Percentiles rank a stretch among this genome's conserved stretches.
These are phyloP conservation scores for Amanita rimosa DNA, from an alignment of 768 basidiomycete species.

Conservation along the genomic window DNA sequence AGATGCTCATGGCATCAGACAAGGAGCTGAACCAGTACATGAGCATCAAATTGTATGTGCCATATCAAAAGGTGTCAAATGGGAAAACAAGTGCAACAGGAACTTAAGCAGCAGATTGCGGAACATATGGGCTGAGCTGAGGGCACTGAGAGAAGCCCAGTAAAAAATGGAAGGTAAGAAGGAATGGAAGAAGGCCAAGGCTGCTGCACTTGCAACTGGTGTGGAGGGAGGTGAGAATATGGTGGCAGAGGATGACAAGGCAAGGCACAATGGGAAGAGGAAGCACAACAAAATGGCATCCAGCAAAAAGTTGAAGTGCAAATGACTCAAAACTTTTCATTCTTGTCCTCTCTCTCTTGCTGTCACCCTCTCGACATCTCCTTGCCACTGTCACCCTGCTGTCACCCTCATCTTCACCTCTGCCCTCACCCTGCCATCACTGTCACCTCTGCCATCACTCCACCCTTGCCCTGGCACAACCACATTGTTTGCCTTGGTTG, in stretches of 20 bases:
- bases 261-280: slow-evolving; percentile 17
- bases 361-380: too few species aligned
- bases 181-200: slow-evolving; percentile 46
- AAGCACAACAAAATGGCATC: slow-evolving; percentile 6
- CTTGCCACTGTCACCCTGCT: too few species aligned
- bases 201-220: slow-evolving; percentile 8
- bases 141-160: slow-evolving; percentile 15
- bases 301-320: neutral
- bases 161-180: slow-evolving; percentile 64
- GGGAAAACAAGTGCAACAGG: slow-evolving; percentile 54
- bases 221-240: slow-evolving; percentile 3
- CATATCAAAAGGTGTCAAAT: slow-evolving; percentile 61
- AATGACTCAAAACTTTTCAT: neutral
- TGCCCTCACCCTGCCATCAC: too few species aligned
- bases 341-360: too few species aligned
- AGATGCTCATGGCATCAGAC: slow-evolving; percentile 88
- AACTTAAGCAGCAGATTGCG: slow-evolving; percentile 55
- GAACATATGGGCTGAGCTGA: slow-evolving; percentile 22
- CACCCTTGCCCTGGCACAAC: too few species aligned
- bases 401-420: too few species aligned
- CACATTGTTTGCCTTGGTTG: too few species aligned
- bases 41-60: slow-evolving; percentile 82
- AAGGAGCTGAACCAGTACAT: slow-evolving; percentile 88
- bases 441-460: too few species aligned
- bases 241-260: slow-evolving; percentile 8